Evolutionary conservation across 768 basidiomycete species (phyloP), one percentile per base, ranked within the genome.

Genomic region (Amanita muscaria): DNA sequence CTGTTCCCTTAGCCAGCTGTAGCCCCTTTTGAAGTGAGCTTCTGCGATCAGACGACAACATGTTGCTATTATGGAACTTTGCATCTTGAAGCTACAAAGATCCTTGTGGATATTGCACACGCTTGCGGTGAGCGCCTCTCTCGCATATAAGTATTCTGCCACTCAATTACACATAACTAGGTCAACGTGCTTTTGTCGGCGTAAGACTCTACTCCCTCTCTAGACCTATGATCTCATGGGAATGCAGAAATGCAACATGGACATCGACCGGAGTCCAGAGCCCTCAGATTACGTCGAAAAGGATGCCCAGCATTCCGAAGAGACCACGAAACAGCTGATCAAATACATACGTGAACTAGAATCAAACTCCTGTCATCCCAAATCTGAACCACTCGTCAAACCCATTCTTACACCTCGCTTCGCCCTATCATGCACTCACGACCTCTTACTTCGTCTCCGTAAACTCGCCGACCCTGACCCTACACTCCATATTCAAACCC

Each of bases 391-490:
- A 1, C 77, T 93, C 5, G 84, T 98, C 8, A 86, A 87, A 45
- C 94, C 94, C 4, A 80, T 91, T 55, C 65, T 97, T 33, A 97
- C 94, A 0, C 94, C 94, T 11, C 86, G 94, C n/a, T 98, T 97
- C 60, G 94, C 94, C 18, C 84, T 97, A 47, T 81, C 88, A 9
- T 94, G 91, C 63, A 79, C 91, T 0, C 60, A 70, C 10, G 64
- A 74, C n/a, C 76, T 93, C 23, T 72, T 97, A 40, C 37, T 56
- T 1, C 62, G 65, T 3, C 69, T 98, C 4, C 80, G 85, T 7
- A 52, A 64, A 4, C 63, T 94, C 31, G 84, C 84, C 0, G 56
- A 64, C 16, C 57, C 68, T 3, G 75, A 87, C 53, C 72, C 79
- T 3, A 50, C 63, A 1, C 69, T 98, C 25, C 73, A 74, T 42